Evolutionary conservation across 2,329 filamentous ascomycete species (phyloP), one percentile per base, ranked within the genome.

Genomic region (Fusarium piperis): DNA sequence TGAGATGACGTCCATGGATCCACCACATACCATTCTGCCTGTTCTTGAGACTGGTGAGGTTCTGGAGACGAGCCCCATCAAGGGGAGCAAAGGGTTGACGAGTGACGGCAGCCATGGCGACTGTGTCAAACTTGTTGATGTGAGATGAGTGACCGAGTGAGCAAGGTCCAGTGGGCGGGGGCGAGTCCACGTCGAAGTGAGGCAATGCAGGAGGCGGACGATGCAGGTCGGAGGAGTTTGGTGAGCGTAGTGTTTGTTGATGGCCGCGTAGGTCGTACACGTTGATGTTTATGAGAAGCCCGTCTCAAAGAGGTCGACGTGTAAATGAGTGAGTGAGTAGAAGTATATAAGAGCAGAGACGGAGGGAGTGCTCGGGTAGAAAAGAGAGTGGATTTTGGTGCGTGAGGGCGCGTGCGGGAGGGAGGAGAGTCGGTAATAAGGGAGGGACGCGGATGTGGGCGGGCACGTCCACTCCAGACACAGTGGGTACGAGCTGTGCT

Each of bases 71-170:
- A 63, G 90, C 84, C 74, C 86, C 87, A 78, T 93, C 89, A 61
- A 95, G 85, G 55, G 91, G 91, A 78, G 90, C 93, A 80, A 95
- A 94, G 7, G 93, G 93, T 82, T 94, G 92, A 77, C 93, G 89
- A 69, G 85, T 83, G 68, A 87, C 75, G 73, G 87, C 81, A 79
- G 88, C 86, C 88, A 90, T 90, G 76, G 77, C 78, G 78, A 44
- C 39, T 44, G 39, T 15, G 39, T 44, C 39, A 39, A 33, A 18
- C 38, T 60, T 28, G 23, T 48, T 61, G 67, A 61, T 41, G 64
- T 68, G 58, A 52, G 44, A 9, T 20, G 20, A 10, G 41, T 52
- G 58, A 59, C 28, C 26, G 41, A 46, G 41, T 28, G 41, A 26
- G 20, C 41, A 46, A 46, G 58, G 20, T 30, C 32, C 30, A 35